These are phyloP conservation scores for Fremontodendron californicum DNA, from an alignment of 345 rosid species.

Conservation along the genomic window DNA sequence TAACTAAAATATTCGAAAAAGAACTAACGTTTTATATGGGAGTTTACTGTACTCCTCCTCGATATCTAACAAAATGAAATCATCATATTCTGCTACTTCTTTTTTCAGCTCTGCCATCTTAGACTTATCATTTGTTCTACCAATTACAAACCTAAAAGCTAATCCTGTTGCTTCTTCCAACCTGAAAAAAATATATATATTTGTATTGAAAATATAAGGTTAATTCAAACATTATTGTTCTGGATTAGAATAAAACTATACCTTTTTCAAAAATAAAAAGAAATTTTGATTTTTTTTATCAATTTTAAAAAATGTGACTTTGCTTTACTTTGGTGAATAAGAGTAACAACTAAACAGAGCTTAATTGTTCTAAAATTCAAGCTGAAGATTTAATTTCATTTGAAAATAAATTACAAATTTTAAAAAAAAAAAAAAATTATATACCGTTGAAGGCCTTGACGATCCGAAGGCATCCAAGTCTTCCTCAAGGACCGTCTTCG, in stretches of 20 bases:
- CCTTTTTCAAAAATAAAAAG: not conserved
- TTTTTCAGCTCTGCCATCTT: conserved; percentile 64
- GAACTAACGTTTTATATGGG: conserved; percentile 94
- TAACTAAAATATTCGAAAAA: conserved; percentile 3
- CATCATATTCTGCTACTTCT: conserved; percentile 77
- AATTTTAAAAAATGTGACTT: not conserved
- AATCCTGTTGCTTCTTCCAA: conserved; percentile 90
- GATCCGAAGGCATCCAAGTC: conserved; percentile 95
- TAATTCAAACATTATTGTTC: not conserved
- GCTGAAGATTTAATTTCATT: not conserved
- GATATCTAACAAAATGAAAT: conserved; percentile 75
- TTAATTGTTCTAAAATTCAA: not conserved
- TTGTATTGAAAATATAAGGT: not conserved
- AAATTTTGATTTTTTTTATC: not conserved
- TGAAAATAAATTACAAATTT: not conserved
- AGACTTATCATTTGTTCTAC: conserved; percentile 50
- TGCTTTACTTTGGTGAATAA: not conserved
- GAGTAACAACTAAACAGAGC: too few relatives aligned
- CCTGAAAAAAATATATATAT: conserved; percentile 29
- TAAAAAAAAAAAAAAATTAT: not conserved
- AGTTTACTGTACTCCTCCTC: conserved; percentile 99
- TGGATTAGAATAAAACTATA: not conserved
- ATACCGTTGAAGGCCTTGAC: conserved; percentile 70
- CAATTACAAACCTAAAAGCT: conserved; percentile 75
- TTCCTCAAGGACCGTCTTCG: conserved; percentile 70